Evolutionary conservation across 1,139 yeast genomes (phyloP).

Genomic region (Sugiyamaella castrensis): DNA sequence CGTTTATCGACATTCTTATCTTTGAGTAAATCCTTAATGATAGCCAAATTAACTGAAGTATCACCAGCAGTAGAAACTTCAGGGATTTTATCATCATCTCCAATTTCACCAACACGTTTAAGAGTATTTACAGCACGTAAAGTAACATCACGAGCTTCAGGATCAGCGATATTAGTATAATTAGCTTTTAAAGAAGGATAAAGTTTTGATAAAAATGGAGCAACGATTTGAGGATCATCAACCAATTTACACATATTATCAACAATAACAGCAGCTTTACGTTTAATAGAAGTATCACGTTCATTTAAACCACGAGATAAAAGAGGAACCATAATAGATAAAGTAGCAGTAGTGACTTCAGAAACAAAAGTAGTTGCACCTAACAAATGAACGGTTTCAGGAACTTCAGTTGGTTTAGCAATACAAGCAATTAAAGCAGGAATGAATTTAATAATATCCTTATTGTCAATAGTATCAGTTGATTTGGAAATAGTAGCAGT

Average conservation of each 20-base stretch:
- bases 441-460: slow-evolving; percentile 98
- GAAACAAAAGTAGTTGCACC: slow-evolving; percentile 99
- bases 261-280: slow-evolving; percentile 98
- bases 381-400: slow-evolving; percentile 96
- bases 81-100: slow-evolving; percentile 84
- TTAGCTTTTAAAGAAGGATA: slow-evolving; percentile 95
- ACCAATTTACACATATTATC: slow-evolving; percentile 99
- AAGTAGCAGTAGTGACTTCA: slow-evolving; percentile 98
- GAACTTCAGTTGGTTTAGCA: slow-evolving; percentile 93
- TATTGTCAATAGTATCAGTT: slow-evolving; percentile 97
- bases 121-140: slow-evolving; percentile 94
- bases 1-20: slow-evolving; percentile 68
- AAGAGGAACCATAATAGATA: slow-evolving; percentile 98
- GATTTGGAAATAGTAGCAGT: slow-evolving; percentile 93
- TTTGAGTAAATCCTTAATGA: slow-evolving; percentile 69
- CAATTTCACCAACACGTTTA: slow-evolving; percentile 98
- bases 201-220: slow-evolving; percentile 94
- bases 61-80: slow-evolving; percentile 99
- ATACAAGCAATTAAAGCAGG: slow-evolving; percentile 97
- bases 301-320: slow-evolving; percentile 99
- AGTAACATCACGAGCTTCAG: slow-evolving; percentile 99
- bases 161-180: slow-evolving; percentile 96
- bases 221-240: slow-evolving; percentile 99
- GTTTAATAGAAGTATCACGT: slow-evolving; percentile 98
- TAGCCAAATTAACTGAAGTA: slow-evolving; percentile 76